Evolutionary conservation across 768 basidiomycete genomes (phyloP), one percentile per base, ranked within the genome.

Genomic region (Collybia nuda): DNA sequence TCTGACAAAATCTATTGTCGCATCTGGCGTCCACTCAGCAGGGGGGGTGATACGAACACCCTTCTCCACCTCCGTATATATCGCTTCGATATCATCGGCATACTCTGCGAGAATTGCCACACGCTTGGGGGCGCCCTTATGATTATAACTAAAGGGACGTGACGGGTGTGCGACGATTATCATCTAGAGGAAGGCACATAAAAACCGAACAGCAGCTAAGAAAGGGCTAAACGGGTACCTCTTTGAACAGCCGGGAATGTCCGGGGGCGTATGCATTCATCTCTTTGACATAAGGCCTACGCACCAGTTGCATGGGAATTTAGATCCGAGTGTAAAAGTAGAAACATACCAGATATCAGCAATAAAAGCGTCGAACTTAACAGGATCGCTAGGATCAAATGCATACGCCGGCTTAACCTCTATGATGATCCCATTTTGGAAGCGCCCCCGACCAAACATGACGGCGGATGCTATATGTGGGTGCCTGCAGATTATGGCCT

Each of bases 211-310:
- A 11, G 40, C 22, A 15, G 17, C 5, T 29, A 15, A 15, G 11
- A 38, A 50, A 1, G 1, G 9, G 19, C 19, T 14, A 17, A 24
- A 36, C 46, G 6, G 32, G 32, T 49, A 72, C 74, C 64, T 76
- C 76, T 51, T 76, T 76, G 62, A 77, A 78, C 5, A 80, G 56
- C 17, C 74, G 60, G 0, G 75, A 77, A 54, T 79, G 76, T 26
- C 67, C 60, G 7, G 78, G 77, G 0, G 76, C 75, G 47, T 58
- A 67, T 12, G 51, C 55, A 45, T 79, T 80, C 39, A 70, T 61
- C 37, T 66, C 54, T 48, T 75, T 67, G 4, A 78, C 63, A 1
- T 66, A 70, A 1, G 72, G 65, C 73, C 76, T 78, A 26, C 8
- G n/a, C n/a, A 26, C 22, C 19, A 18, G 39, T 32, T 6, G 41